Evolutionary conservation across 2,329 filamentous ascomycete species (phyloP), one percentile per base, ranked within the genome.

Genomic region (Fusarium sp.): DNA sequence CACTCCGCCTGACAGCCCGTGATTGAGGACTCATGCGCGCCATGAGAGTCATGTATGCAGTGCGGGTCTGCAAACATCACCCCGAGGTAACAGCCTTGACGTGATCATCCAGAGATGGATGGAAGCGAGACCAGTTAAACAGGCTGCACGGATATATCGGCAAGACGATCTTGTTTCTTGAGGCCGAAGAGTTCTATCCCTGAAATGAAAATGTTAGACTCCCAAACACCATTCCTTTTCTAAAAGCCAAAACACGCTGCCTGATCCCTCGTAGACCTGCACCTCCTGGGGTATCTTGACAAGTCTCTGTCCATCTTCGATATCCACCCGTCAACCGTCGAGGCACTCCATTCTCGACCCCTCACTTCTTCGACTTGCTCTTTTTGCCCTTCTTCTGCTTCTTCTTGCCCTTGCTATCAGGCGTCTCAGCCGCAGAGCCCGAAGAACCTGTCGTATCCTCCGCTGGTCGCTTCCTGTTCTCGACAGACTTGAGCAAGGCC

Each of bases 401-500:
- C 76, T 80, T 80, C 65, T 80, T 82, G 67, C 70, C 77, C 69
- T 80, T 81, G 48, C 69, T 60, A 5, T 69, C 76, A 41, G 77
- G 69, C 27, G 61, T 57, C 6, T 65, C 73, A n/a, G 69, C 59
- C 13, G 56, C 57, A 37, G 77, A 72, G 20, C 68, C 65, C 5
- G 78, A 65, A 2, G 79, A 71, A 39, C 74, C 75, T 45, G 79
- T 68, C 5, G 79, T 76, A 10, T 83, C 83, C 31, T 82, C 82
- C 1, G 82, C 83, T 3, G 82, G 80, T 54, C 86, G 82, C 78
- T 89, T 86, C 78, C 77, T 73, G 45, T 87, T 86, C 71, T 85
- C 83, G 6, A 87, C 81, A 2, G 83, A 83, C 76, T 85, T 88
- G 60, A 88, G 80, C 4, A 88, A 81, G 10, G 87, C 87, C 79